Conservation (phyloP, 176 grass and related monocot species). For the Phyllostachys edulis region DNA sequence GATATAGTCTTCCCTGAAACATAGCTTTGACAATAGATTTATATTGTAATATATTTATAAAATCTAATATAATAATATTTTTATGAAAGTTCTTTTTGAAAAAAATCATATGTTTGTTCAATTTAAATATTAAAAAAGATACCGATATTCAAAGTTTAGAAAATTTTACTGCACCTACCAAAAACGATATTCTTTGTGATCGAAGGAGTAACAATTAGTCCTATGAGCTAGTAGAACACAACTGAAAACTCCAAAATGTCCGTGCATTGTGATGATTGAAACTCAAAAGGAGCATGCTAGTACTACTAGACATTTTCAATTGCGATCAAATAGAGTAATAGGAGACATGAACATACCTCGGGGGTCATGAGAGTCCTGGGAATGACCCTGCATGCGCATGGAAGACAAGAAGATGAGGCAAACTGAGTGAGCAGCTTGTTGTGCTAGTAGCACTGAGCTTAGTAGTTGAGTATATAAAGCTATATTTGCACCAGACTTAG, state of each 20-base stretch:
- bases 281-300: background rate
- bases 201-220: background rate
- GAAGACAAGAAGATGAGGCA: constrained; percentile 17
- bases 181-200: too few relatives aligned
- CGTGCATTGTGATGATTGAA: background rate
- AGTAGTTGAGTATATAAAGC: background rate
- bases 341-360: constrained; percentile 40
- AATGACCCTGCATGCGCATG: constrained; percentile 51
- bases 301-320: background rate
- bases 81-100: too few relatives aligned
- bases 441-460: background rate
- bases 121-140: too few relatives aligned
- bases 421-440: background rate
- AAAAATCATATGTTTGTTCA: too few relatives aligned
- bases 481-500: background rate
- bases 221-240: background rate
- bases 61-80: too few relatives aligned
- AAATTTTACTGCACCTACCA: too few relatives aligned
- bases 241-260: background rate
- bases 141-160: too few relatives aligned
- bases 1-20: too few relatives aligned
- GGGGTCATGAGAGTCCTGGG: constrained; percentile 61
- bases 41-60: too few relatives aligned
- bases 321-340: background rate
- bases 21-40: too few relatives aligned